These are phyloP conservation scores for Scutellaria baicalensis DNA, from an alignment of 257 asterid genomes.

Conservation along the genomic window DNA sequence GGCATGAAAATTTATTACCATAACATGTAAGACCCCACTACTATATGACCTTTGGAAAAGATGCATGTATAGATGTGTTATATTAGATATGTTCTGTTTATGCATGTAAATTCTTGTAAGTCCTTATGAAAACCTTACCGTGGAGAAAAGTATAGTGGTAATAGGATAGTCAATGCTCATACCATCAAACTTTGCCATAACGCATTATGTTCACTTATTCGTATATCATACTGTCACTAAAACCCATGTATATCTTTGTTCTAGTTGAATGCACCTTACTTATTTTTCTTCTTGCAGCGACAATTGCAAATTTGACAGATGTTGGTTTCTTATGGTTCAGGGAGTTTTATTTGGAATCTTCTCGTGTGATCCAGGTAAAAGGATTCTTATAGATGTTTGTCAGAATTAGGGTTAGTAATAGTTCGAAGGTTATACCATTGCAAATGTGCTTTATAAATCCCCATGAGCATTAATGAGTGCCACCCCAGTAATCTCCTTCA, in stretches of 20 bases:
- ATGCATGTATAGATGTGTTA: neutral
- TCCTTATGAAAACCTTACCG: neutral
- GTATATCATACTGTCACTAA: neutral
- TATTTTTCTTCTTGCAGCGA: slow-evolving; percentile 56
- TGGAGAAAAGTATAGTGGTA: neutral
- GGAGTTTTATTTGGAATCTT: slow-evolving; percentile 97
- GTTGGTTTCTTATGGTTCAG: slow-evolving; percentile 98
- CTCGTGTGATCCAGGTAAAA: slow-evolving; percentile 97
- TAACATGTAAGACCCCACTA: neutral
- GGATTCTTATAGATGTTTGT: slow-evolving; percentile 11
- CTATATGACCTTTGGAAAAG: slow-evolving; percentile 1
- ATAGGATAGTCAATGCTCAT: neutral
- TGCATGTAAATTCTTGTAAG: neutral
- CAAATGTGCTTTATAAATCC: neutral
- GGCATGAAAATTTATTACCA: neutral
- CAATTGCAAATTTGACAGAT: slow-evolving; percentile 78
- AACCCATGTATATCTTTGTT: neutral
- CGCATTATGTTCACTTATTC: neutral
- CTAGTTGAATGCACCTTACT: slow-evolving; percentile 21
- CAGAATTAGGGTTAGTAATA: neutral
- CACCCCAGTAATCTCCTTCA: neutral
- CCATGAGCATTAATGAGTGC: neutral
- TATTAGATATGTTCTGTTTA: neutral
- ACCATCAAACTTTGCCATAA: slow-evolving; percentile 7
- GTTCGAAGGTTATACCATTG: neutral